Evolutionary conservation across 495 filamentous ascomycete genomes (phyloP).

Genomic region (Glonium stellatum): DNA sequence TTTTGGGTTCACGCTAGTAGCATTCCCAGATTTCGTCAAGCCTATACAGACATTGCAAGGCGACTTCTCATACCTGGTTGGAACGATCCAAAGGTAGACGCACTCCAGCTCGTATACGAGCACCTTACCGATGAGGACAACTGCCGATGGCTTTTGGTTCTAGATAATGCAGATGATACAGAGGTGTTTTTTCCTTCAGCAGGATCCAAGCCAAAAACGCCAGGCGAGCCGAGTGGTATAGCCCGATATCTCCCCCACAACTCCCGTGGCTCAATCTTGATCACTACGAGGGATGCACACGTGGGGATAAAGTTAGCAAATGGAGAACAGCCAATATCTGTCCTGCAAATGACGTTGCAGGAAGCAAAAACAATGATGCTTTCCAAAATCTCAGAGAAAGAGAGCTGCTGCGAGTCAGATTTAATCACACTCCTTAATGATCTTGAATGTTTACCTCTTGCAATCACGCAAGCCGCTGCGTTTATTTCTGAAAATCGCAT

Average conservation of each 20-base stretch:
- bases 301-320: too few species aligned
- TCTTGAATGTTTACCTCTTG: constrained; percentile 19
- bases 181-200: not conserved
- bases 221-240: too few species aligned
- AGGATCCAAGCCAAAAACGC: not conserved
- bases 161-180: constrained; percentile 37
- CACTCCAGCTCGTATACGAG: constrained; percentile 16
- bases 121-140: constrained; percentile 13
- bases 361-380: not conserved
- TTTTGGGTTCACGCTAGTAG: constrained; percentile 18
- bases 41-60: constrained; percentile 29
- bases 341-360: not conserved
- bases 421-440: not conserved
- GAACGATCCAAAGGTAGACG: constrained; percentile 11
- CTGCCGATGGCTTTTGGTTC: constrained; percentile 33
- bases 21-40: constrained; percentile 14
- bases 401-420: not conserved
- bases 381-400: not conserved
- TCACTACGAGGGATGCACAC: too few species aligned
- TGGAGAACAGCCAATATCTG: constrained; percentile 1
- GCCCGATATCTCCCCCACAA: too few species aligned
- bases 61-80: constrained; percentile 15
- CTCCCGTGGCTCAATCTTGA: too few species aligned
- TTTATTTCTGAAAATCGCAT: constrained; percentile 19
- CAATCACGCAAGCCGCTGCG: constrained; percentile 28